Percentiles rank a stretch among this genome's conserved stretches.
These are phyloP conservation scores for Chamaecrista fasciculata DNA, from an alignment of 306 rosid species.

Conservation along the genomic window DNA sequence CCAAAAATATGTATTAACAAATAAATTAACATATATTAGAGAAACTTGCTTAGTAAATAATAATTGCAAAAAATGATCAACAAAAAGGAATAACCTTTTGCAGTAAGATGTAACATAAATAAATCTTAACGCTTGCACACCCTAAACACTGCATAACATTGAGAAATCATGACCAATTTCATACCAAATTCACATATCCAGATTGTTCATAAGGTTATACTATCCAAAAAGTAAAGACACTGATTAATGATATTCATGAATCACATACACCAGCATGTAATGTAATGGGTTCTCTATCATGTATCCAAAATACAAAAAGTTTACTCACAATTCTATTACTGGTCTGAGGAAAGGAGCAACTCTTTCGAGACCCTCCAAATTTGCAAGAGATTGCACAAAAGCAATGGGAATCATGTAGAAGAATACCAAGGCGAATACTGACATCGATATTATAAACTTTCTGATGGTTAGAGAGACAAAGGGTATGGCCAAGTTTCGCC, in stretches of 20 bases:
- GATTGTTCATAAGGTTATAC: conserved; percentile 4
- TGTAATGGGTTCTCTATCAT: conserved; percentile 9
- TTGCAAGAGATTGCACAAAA: conserved; percentile 96
- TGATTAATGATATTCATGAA: conserved; percentile 5
- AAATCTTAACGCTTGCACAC: neutral
- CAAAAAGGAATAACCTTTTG: neutral
- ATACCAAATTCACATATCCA: conserved; percentile 8
- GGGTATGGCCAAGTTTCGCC: conserved; percentile 95
- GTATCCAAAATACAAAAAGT: conserved; percentile 12
- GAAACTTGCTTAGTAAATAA: neutral
- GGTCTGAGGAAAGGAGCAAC: conserved; percentile 98
- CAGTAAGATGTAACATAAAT: neutral
- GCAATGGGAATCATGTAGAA: conserved; percentile 99
- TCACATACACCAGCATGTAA: neutral
- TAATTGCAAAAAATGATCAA: neutral
- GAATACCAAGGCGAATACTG: conserved; percentile 88
- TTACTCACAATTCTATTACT: conserved; percentile 85
- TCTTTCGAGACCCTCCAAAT: conserved; percentile 95
- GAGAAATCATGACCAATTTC: conserved; percentile 9
- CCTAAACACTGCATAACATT: neutral
- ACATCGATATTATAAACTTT: conserved; percentile 57
- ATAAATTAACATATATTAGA: neutral
- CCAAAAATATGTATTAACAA: conserved; percentile 1
- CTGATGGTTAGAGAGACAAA: conserved; percentile 81
- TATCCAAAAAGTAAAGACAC: neutral